Evolutionary conservation across 2,329 filamentous ascomycete genomes (phyloP), one percentile per base, ranked within the genome.

Genomic region (Fusarium metavorans): DNA sequence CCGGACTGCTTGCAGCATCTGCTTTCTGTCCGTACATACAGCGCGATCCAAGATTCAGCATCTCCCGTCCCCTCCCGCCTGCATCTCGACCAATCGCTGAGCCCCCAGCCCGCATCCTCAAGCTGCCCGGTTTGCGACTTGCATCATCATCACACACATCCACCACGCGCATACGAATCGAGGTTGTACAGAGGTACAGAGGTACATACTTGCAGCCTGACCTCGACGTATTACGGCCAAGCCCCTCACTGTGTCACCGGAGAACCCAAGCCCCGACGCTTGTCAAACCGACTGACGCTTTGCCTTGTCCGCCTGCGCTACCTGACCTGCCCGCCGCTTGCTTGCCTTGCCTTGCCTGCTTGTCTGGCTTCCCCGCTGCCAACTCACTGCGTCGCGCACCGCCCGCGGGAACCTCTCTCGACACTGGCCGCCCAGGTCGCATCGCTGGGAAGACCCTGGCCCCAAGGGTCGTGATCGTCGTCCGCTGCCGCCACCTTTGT

Each of bases 391-490:
- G 68, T 66, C 54, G 56, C 59, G 56, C 72, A 74, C 63, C 25
- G 59, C 60, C 56, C 18, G 50, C 60, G 65, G 57, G 37, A 57
- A 52, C 48, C 63, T 64, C 30, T 23, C 45, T 70, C 63, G 43
- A 67, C 56, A 62, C 54, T 50, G 54, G 41, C 39, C n/a, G 45
- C 71, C 43, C 64, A 56, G 70, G 63, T 48, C 30, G 48, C 59
- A 63, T 69, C 56, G 52, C 73, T 71, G 54, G 70, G 70, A 76
- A 73, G 67, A 76, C 74, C 77, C 76, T 77, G 71, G 68, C 64
- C 48, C 67, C 32, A 71, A 73, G 68, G 67, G 72, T 72, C 69
- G 74, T 74, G 77, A 79, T 79, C 77, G 68, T 69, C 75, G 60
- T 68, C 63, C 66, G 54, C 71, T 78, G 68, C 74, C 67, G 70